These are phyloP conservation scores for Venturia asperata DNA, from an alignment of 2,329 filamentous ascomycete species.

Conservation along the genomic window DNA sequence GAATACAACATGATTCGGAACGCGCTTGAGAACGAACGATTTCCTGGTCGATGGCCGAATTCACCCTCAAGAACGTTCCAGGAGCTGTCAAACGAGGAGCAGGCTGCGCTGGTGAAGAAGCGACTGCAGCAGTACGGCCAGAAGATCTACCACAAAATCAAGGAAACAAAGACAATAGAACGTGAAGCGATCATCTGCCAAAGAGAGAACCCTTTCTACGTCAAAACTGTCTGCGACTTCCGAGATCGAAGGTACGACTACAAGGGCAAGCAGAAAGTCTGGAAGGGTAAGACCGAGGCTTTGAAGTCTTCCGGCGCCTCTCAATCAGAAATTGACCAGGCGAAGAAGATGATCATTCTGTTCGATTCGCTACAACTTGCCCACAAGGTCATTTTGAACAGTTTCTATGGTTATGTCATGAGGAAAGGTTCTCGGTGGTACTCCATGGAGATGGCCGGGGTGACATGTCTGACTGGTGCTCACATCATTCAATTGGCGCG, in stretches of 20 bases:
- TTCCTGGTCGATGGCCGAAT: slow-evolving; percentile 71
- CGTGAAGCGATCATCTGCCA: slow-evolving; percentile 98
- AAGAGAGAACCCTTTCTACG: slow-evolving; percentile 95
- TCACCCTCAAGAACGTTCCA: slow-evolving; percentile 67
- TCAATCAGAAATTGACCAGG: slow-evolving; percentile 72
- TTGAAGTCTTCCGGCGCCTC: slow-evolving; percentile 77
- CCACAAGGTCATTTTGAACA: slow-evolving; percentile 98
- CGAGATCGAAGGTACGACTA: slow-evolving; percentile 97
- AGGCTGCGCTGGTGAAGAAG: slow-evolving; percentile 73
- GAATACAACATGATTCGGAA: slow-evolving; percentile 99
- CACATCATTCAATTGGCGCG: slow-evolving; percentile 95
- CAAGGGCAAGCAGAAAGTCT: slow-evolving; percentile 95
- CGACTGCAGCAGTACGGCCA: slow-evolving; percentile 88
- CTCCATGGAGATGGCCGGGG: slow-evolving; percentile 98
- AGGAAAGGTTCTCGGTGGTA: slow-evolving; percentile 98
- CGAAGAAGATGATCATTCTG: slow-evolving; percentile 97
- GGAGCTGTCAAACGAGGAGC: slow-evolving; percentile 74
- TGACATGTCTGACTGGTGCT: slow-evolving; percentile 92
- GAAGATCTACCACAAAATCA: slow-evolving; percentile 99
- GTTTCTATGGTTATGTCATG: slow-evolving; percentile 99
- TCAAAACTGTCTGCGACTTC: slow-evolving; percentile 92
- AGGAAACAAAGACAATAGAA: slow-evolving; percentile 85
- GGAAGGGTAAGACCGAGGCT: slow-evolving; percentile 91
- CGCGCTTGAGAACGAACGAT: slow-evolving; percentile 83
- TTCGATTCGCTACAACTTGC: slow-evolving; percentile 94